Evolutionary conservation across 2,329 filamentous ascomycete species (phyloP).

Genomic region (Scleromitrula shiraiana): DNA sequence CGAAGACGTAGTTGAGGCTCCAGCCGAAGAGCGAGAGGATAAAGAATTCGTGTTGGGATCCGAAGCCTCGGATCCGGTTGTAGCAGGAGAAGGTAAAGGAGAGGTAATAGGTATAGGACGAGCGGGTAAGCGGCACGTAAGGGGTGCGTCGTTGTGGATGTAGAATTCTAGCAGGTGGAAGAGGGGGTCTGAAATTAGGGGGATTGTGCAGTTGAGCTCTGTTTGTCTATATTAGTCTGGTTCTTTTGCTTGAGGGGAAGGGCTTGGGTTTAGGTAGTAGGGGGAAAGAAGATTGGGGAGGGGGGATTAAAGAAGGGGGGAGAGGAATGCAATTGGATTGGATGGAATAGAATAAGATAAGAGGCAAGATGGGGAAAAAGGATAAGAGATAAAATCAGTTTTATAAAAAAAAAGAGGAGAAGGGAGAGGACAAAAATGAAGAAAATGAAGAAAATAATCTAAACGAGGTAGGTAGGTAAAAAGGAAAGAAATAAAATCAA

Average conservation of each 20-base stretch:
- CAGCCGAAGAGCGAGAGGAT: background rate
- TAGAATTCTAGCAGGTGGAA: constrained; percentile 95
- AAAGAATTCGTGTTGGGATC: too few species aligned
- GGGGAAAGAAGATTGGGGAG: too few species aligned
- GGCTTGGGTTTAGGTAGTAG: too few species aligned
- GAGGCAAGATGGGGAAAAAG: too few species aligned
- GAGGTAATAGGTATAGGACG: constrained; percentile 47
- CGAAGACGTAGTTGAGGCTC: too few species aligned
- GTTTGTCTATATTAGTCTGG: too few species aligned
- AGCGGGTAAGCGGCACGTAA: constrained; percentile 82
- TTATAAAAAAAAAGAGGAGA: background rate
- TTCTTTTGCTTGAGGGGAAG: too few species aligned
- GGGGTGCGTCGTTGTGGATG: constrained; percentile 89
- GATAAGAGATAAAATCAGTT: background rate
- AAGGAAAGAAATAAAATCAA: background rate
- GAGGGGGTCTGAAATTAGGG: constrained; percentile 68
- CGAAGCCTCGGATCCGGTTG: too few species aligned
- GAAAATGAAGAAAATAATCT: background rate
- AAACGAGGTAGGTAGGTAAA: background rate
- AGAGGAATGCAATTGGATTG: too few species aligned
- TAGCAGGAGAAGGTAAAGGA: constrained; percentile 34
- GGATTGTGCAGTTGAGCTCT: constrained; percentile 78
- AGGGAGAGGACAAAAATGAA: background rate
- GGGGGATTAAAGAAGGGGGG: too few species aligned
- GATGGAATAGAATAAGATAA: too few species aligned